Evolutionary conservation across 2,329 filamentous ascomycete genomes (phyloP).

Genomic region (Tolypocladium paradoxum): DNA sequence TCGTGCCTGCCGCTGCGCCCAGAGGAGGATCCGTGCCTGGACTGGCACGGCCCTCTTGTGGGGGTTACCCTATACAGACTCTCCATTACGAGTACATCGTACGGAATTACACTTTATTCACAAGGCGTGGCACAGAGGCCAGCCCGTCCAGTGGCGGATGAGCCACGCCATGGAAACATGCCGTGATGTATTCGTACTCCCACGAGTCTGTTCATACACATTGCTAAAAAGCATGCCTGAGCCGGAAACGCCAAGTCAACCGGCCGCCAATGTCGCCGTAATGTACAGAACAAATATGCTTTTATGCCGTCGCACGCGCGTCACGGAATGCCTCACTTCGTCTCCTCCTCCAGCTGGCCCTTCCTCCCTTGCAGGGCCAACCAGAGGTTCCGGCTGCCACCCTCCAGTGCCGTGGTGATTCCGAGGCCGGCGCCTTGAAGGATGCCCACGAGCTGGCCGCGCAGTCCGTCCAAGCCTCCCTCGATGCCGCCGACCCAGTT

Average conservation of each 20-base stretch:
- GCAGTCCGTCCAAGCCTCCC: constrained; percentile 69
- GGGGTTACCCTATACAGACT: neutral
- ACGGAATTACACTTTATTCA: no score
- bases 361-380: constrained; percentile 77
- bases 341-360: constrained; percentile 57
- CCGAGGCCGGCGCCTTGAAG: constrained; percentile 71
- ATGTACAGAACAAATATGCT: neutral
- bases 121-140: no score
- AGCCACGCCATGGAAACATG: neutral
- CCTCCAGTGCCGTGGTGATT: constrained; percentile 69
- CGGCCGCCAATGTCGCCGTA: neutral
- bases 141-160: neutral
- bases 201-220: neutral
- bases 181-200: neutral
- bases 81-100: no score
- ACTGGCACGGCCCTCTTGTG: no score
- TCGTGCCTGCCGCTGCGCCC: neutral
- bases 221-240: neutral
- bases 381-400: constrained; percentile 72
- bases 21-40: no score
- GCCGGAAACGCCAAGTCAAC: neutral
- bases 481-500: constrained; percentile 62
- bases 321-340: neutral
- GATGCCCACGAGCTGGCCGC: constrained; percentile 70
- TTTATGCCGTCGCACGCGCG: neutral